Evolutionary conservation across 306 rosid genomes (phyloP), one percentile per base, ranked within the genome.

Genomic region (Glycine latifolia): DNA sequence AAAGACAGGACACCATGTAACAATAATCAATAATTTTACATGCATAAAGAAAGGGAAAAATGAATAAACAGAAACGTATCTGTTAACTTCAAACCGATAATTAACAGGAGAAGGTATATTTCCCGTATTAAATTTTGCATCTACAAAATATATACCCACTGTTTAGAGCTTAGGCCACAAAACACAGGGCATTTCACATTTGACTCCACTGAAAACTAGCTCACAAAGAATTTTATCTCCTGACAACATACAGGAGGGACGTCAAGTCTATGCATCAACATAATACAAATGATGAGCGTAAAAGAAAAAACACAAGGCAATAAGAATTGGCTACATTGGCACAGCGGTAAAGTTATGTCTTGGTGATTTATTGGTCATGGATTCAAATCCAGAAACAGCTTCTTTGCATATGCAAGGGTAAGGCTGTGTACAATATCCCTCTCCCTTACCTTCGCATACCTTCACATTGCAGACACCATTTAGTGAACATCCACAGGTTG

Each of bases 181-280:
- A 81, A 81, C 80, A 87, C 78, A 68, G 75, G 87, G 58, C 83
- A 81, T 73, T 70, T 78, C 69, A 60, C 81, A 79, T 78, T 75
- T 69, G 77, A 73, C 78, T 78, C 73, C 80, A 82, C 73, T 55
- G 82, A 74, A 78, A 81, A 73, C 65, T 77, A 67, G 78, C 78
- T 80, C 83, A 72, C 37, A 80, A 72, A 39, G 44, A 76, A 77
- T 59, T 79, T 71, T 75, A 87, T 58, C 76, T 68, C 78, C 83
- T 68, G 77, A 81, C 79, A 77, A 74, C 75, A 63, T 77, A 77
- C 86, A 78, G 78, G 81, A 83, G 77, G 17, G 8, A 73, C 49
- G 62, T 76, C 75, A 78, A 78, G 54, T 73, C 73, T 72, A 67
- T 3, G 39, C 14, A 75, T 48, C 71, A 70, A 71, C 52, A 85